Evolutionary conservation across 768 basidiomycete genomes (phyloP), one percentile per base, ranked within the genome.

Genomic region (Exsudoporus frostii): DNA sequence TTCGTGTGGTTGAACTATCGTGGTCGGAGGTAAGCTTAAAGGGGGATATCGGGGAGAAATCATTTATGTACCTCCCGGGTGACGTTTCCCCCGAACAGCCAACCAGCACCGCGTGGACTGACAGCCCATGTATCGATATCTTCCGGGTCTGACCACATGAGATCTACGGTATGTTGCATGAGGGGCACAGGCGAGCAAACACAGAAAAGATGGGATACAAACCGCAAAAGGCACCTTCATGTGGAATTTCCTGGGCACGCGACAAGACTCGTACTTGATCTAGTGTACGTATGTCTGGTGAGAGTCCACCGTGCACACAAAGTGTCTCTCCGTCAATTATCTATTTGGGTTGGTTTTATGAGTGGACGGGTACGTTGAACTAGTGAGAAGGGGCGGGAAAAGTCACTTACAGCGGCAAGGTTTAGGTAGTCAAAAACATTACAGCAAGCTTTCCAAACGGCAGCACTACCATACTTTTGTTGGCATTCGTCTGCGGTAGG

Each of bases 121-220:
- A 98, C 92, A 5, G 93, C 95, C 96, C 96, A 98, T 38, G 89
- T 94, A 37, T 91, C 88, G 37, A 96, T 87, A 39, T 96, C 91
- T 65, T 98, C 94, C 4, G 89, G 95, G 69, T 98, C 95, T 33
- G 90, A 93, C 96, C 96, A 98, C 93, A 98, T 97, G 13, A 98
- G 81, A 66, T 98, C 93, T 93, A 47, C 9, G 42, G 29, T 15
- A 8, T 8, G 30, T 32, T 2, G 40, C 27, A 33, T 36, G 40
- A 54, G 17, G 11, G n/a, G 39, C 5, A 40, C 45, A 29, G 25
- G 30, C n/a, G 24, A 38, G 22, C 19, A 9, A 30, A 41, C 43
- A 38, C 15, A 30, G 14, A 19, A 41, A 14, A 15, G 13, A 25
- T 14, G 42, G 24, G 24, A 14, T 9, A 62, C 82, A 29, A 61